Base-by-base conservation (phyloP, 768 basidiomycete genomes). In the Podaxis carcinomalis region DNA sequence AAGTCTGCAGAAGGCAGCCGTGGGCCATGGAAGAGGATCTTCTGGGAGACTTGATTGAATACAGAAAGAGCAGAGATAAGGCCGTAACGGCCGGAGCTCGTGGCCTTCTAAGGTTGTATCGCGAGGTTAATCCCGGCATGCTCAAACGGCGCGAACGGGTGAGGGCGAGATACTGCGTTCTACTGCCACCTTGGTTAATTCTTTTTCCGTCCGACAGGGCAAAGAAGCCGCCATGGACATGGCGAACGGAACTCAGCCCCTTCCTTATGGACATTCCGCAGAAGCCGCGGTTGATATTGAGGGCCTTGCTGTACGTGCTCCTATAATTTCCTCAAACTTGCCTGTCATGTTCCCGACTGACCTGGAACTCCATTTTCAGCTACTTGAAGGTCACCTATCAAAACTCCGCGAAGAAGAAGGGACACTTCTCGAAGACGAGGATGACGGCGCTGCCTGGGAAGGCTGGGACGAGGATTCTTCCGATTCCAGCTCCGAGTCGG, bases 1-100 rank as follows among this genome's bases (percentile, higher is more conserved):
- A 98, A 72, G 85, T 99, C n/a, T 97, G 94, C 72, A 74, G 91
- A 35, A 75, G 96, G 40, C 97, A 99, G 70, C 93, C 96, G 3
- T 95, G 94, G 93, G 87, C 91, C 57, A 98, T 99, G 90, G 93
- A 96, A 65, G 93, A 93, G 65, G 96, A 98, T 68, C 73, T 98
- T 25, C 78, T 99, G 4, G 87, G 90, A 2, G 97, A 99, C 74
- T 73, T 99, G 64, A 84, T 98, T 55, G 95, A 94, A 74, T 99
- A 99, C 72, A 81, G 88, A 70, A 98, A 97, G 78, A 95, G 93
- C 67, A 85, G 88, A 67, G 97, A 98, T 74, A 98, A 98, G 77
- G 83, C 89, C 0, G 94, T 97, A 46, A 88, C 89, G 5, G 85
- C 92, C n/a, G 94, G 92, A 49, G 88, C 93, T 2, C 80, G 97